Percentiles rank a stretch among this genome's conserved stretches.
phyloP scores from a whole-genome alignment of 495 filamentous ascomycete species.

The Lasiosphaeria miniovina region DNA sequence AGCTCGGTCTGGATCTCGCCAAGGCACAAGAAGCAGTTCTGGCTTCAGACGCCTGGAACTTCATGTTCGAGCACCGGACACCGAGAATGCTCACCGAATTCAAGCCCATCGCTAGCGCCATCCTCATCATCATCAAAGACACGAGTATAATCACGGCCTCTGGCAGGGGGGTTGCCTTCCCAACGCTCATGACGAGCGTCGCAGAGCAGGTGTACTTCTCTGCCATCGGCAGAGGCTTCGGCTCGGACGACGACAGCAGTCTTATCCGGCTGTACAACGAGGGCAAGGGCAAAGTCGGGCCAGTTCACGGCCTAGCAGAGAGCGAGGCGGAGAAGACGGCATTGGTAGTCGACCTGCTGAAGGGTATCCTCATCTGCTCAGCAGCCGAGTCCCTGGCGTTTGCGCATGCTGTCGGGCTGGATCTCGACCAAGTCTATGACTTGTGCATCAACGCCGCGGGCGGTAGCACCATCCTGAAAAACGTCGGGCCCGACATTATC shows the following conservation, averaged over 20 bases:
- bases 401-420: conserved; percentile 58
- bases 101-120: conserved; percentile 63
- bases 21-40: conserved; percentile 56
- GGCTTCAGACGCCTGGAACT: conserved; percentile 62
- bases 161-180: conserved; percentile 57
- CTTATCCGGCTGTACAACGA: conserved; percentile 61
- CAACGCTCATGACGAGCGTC: conserved; percentile 65
- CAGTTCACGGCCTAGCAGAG: conserved; percentile 39
- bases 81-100: conserved; percentile 67
- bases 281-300: conserved; percentile 32
- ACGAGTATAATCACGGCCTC: conserved; percentile 73
- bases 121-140: conserved; percentile 80
- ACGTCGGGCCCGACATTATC: conserved; percentile 56
- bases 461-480: conserved; percentile 58
- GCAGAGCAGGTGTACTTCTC: conserved; percentile 70
- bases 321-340: conserved; percentile 42
- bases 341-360: conserved; percentile 58
- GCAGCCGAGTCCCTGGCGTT: conserved; percentile 67
- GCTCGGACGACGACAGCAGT: conserved; percentile 66
- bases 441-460: conserved; percentile 71
- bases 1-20: conserved; percentile 61
- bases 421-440: conserved; percentile 61
- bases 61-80: conserved; percentile 79
- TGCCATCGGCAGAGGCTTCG: conserved; percentile 59
- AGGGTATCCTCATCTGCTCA: conserved; percentile 61